Evolutionary conservation across 2,329 filamentous ascomycete species (phyloP).

Genomic region (Botrytis paeoniae): DNA sequence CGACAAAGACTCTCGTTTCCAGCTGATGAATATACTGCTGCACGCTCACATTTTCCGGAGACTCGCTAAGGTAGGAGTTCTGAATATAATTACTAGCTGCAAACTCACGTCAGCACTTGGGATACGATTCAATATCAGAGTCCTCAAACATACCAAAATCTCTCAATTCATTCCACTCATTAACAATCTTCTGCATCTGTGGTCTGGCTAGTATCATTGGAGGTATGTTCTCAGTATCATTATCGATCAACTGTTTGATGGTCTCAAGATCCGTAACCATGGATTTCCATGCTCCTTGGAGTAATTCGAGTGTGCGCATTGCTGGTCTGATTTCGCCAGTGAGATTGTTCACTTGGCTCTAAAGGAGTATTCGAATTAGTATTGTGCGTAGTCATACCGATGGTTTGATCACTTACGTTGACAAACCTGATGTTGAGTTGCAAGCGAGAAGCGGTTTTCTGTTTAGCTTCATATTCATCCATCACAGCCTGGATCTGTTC

Average conservation of each 20-base stretch:
- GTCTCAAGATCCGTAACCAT: constrained; percentile 4
- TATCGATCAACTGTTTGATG: not conserved
- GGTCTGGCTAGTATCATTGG: constrained; percentile 6
- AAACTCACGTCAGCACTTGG: not conserved
- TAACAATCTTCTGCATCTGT: not conserved
- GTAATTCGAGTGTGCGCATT: constrained; percentile 2
- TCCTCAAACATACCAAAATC: not conserved
- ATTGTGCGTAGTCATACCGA: too few species aligned
- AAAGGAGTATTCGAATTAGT: not conserved
- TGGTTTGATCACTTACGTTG: not conserved
- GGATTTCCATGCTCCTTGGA: constrained; percentile 1
- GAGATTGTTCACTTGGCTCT: not conserved
- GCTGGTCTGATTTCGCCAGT: not conserved
- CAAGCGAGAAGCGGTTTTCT: constrained; percentile 7
- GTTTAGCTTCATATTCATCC: not conserved
- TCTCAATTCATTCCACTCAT: constrained; percentile 9
- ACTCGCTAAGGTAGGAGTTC: constrained; percentile 5
- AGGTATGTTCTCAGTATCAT: not conserved
- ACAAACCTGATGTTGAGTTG: constrained; percentile 6
- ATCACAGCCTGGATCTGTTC: not conserved
- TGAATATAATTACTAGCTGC: constrained; percentile 2
- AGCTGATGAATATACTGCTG: constrained; percentile 4
- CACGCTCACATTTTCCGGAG: not conserved
- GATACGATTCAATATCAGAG: fast-evolving
- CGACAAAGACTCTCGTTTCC: not conserved